A percentile compares a stretch with the other conserved stretches of the same genome.
phyloP scores from a whole-genome alignment of 352 stramenopile species.

The Aphanomyces cochlioides region DNA sequence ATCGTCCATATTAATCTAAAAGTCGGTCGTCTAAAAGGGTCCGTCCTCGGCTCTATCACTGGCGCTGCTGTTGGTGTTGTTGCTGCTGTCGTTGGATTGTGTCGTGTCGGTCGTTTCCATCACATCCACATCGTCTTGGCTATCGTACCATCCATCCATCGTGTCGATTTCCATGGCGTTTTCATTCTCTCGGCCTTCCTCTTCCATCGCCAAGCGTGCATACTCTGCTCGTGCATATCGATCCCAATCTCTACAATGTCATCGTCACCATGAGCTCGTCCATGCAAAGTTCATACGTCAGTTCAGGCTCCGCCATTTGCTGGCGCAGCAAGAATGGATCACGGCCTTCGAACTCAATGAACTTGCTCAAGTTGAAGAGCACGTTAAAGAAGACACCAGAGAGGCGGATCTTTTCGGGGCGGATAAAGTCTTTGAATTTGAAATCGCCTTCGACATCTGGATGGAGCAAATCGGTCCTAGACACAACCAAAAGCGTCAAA shows the following conservation, averaged over 20 bases:
- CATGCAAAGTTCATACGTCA: constrained; percentile 53
- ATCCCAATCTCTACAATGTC: constrained; percentile 91
- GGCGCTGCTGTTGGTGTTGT: neutral
- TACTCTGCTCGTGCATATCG: constrained; percentile 96
- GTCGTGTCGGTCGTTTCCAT: constrained; percentile 31
- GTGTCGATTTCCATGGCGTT: constrained; percentile 86
- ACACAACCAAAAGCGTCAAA: constrained; percentile 24
- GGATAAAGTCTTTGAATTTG: constrained; percentile 70
- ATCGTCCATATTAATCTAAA: constrained; percentile 7
- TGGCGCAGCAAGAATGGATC: constrained; percentile 97
- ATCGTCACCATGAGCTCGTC: constrained; percentile 11
- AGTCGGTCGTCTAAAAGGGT: constrained; percentile 47
- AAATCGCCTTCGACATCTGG: constrained; percentile 75
- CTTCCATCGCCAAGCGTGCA: constrained; percentile 94
- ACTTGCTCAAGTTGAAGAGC: constrained; percentile 99
- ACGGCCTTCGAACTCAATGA: constrained; percentile 97
- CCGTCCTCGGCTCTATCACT: constrained; percentile 48
- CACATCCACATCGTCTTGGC: constrained; percentile 63
- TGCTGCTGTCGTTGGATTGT: constrained; percentile 6
- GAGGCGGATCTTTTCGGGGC: constrained; percentile 85
- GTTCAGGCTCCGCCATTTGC: constrained; percentile 81
- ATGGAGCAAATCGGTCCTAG: constrained; percentile 72
- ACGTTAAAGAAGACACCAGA: constrained; percentile 98
- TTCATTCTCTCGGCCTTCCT: constrained; percentile 91
- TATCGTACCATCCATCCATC: constrained; percentile 87